Evolutionary conservation across 2,329 filamentous ascomycete genomes (phyloP), one percentile per base, ranked within the genome.

Genomic region (Diaporthe vexans): DNA sequence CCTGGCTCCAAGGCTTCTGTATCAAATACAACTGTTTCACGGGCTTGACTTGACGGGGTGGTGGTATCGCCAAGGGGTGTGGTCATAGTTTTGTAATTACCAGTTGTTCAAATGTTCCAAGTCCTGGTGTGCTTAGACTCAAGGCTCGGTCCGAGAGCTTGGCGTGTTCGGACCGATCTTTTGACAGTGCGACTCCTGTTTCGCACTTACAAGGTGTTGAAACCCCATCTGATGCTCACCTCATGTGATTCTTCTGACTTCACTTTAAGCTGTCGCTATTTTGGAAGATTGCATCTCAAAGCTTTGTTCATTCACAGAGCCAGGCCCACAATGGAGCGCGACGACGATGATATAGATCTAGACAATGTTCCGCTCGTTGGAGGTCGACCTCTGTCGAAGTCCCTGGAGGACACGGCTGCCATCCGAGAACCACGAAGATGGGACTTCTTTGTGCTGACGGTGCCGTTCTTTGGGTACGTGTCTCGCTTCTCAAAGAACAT

Each of bases 161-260:
- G 61, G 61, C 61, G 33, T 48, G 61, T 35, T 51, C 40, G 61
- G 61, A 65, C 61, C 61, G 40, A 65, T 48, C 59, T 48, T 48
- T 65, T 19, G 40, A 65, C 40, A 65, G 59, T 29, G 19, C 59
- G 40, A 65, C 59, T 33, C 40, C n/a, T 67, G 46, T 67, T 67
- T 52, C 46, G 61, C 43, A 51, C 40, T 33, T 51, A n/a, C 43
- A 51, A 24, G 37, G 21, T n/a, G 8, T 21, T 67, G 63, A 67
- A 67, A 67, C 63, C 10, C 13, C 13, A 67, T 24, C 46, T 24
- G 46, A 24, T 65, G 61, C 61, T 65, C 61, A 35, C 26, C 29
- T 35, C 46, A 37, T 35, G 19, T 35, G 1, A 13, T 52, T 21
- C 43, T 11, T 37, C 29, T 46, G 11, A 9, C 29, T 43, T 52